Percentiles rank a stretch among this genome's conserved stretches.
phyloP scores from a whole-genome alignment of 2,329 filamentous ascomycete genomes.

The Epichloe sibirici region DNA sequence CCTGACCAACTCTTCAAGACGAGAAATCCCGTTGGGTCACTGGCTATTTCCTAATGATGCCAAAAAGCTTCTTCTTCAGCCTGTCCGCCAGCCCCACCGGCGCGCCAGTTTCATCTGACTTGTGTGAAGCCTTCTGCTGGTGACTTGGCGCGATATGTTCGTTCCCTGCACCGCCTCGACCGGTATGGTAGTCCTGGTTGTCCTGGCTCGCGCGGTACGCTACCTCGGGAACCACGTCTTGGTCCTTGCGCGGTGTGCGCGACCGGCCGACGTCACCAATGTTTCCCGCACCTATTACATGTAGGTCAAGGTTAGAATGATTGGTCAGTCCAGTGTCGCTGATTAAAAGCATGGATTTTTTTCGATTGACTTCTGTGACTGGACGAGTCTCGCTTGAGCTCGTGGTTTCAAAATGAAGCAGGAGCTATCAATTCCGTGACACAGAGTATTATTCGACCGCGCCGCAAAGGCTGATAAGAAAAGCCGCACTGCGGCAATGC shows the following conservation, averaged over 20 bases:
- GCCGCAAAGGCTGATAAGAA: not conserved
- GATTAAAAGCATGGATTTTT: too few species aligned
- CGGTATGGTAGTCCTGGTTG: conserved; percentile 40
- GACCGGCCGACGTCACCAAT: conserved; percentile 37
- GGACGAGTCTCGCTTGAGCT: not conserved
- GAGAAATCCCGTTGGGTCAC: too few species aligned
- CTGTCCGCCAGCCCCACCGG: conserved; percentile 40
- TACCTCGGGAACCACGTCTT: conserved; percentile 39
- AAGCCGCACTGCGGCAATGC: not conserved
- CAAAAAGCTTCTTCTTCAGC: conserved; percentile 43
- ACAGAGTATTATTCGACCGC: not conserved
- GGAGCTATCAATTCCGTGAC: not conserved
- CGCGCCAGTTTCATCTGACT: conserved; percentile 14
- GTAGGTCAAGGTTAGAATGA: not conserved
- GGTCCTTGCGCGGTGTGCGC: conserved; percentile 31
- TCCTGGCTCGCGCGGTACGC: conserved; percentile 38
- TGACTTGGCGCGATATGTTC: conserved; percentile 26
- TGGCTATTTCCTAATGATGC: conserved; percentile 31
- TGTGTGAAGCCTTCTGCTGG: conserved; percentile 19
- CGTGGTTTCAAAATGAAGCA: not conserved
- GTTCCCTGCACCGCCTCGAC: conserved; percentile 49
- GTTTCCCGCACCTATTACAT: conserved; percentile 40
- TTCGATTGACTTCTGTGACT: not conserved
- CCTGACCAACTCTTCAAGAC: too few species aligned
- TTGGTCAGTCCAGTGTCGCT: not conserved